Percentiles rank a stretch among this genome's conserved stretches.
Evolutionary conservation across 1,284 basidiomycete genomes (phyloP).

Genomic region (Cryptococcus sp.): DNA sequence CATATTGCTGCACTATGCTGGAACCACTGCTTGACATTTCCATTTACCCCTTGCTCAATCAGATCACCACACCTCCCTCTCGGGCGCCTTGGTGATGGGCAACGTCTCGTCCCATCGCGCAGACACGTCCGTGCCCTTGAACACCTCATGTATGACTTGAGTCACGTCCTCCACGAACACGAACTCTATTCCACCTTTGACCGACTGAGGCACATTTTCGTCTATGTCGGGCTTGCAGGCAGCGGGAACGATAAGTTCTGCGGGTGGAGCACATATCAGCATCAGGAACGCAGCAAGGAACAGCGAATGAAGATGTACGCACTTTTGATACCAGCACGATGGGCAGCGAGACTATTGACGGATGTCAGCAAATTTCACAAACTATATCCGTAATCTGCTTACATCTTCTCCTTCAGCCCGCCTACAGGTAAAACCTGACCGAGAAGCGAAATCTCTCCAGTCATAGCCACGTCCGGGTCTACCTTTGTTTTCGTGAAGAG

Average conservation of each 20-base stretch:
- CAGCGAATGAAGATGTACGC: slow-evolving; percentile 14
- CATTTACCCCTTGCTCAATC: not conserved
- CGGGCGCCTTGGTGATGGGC: slow-evolving; percentile 42
- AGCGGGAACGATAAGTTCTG: slow-evolving; percentile 71
- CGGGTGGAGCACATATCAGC: slow-evolving; percentile 9
- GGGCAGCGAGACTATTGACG: slow-evolving; percentile 68
- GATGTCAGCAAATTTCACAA: too few species aligned
- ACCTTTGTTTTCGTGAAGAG: slow-evolving; percentile 82
- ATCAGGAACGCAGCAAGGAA: not conserved
- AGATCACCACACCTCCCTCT: slow-evolving; percentile 19
- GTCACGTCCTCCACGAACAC: slow-evolving; percentile 86
- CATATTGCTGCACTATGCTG: too few species aligned
- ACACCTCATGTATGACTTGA: slow-evolving; percentile 84
- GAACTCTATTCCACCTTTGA: slow-evolving; percentile 89
- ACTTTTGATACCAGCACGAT: slow-evolving; percentile 89
- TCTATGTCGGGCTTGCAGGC: slow-evolving; percentile 90
- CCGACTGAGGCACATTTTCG: slow-evolving; percentile 90
- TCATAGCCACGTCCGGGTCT: slow-evolving; percentile 89
- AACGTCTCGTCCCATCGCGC: slow-evolving; percentile 68
- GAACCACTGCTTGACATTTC: not conserved
- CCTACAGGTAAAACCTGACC: slow-evolving; percentile 92
- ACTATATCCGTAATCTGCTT: slow-evolving; percentile 9
- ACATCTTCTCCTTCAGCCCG: slow-evolving; percentile 90
- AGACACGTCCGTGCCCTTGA: slow-evolving; percentile 63
- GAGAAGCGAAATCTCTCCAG: slow-evolving; percentile 88